These are phyloP conservation scores for Xylaria castorea DNA, from an alignment of 495 filamentous ascomycete genomes.

Conservation along the genomic window DNA sequence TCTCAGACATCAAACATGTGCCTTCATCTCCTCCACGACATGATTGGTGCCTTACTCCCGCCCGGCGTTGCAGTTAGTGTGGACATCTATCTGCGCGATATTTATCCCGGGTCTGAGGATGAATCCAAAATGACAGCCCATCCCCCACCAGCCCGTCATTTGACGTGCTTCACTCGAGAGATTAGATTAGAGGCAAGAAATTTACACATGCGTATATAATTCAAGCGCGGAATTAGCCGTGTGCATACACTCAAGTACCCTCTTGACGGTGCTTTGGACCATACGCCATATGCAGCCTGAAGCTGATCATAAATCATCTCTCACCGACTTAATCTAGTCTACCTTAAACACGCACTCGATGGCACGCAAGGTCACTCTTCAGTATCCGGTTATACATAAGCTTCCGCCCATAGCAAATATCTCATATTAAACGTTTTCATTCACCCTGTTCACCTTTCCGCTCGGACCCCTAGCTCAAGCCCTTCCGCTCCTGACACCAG, in stretches of 20 bases:
- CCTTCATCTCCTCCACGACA: neutral
- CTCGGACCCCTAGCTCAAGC: slow-evolving; percentile 1
- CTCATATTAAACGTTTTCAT: neutral
- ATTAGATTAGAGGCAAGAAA: neutral
- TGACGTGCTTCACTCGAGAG: neutral
- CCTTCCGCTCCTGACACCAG: slow-evolving; percentile 22
- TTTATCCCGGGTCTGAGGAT: slow-evolving; percentile 14
- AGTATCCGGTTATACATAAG: neutral
- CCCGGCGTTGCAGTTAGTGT: slow-evolving; percentile 7
- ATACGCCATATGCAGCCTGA: neutral
- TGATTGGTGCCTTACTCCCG: slow-evolving; percentile 15
- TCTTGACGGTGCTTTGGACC: neutral
- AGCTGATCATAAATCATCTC: neutral
- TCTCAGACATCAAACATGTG: slow-evolving; percentile 3
- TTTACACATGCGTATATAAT: neutral
- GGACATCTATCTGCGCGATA: slow-evolving; percentile 10
- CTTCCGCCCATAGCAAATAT: neutral
- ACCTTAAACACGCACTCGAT: neutral
- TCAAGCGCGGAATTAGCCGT: slow-evolving; percentile 12
- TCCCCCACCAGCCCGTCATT: slow-evolving; percentile 7
- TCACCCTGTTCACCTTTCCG: neutral
- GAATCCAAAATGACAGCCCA: neutral
- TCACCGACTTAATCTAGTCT: neutral
- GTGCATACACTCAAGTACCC: neutral
- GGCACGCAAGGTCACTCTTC: neutral